A percentile compares a stretch with the other conserved stretches of the same genome.
These are phyloP conservation scores for Bruguiera gymnorhiza DNA, from an alignment of 345 rosid species.

Conservation along the genomic window DNA sequence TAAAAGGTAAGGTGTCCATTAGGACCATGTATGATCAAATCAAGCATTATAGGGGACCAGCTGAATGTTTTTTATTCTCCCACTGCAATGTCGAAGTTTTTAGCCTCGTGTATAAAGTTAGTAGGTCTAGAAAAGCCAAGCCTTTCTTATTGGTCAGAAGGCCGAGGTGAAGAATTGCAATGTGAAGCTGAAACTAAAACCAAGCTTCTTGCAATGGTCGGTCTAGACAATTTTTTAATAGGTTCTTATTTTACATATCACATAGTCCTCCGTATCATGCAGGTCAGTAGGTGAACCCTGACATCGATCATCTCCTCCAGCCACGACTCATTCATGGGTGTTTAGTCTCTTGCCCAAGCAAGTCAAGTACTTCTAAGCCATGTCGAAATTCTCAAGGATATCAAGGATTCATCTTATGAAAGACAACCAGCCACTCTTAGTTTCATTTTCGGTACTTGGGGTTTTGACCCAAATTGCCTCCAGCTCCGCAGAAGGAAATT, in stretches of 20 bases:
- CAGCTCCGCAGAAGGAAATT: too few species aligned
- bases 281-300: too few species aligned
- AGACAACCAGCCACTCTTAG: too few species aligned
- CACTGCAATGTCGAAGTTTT: neutral
- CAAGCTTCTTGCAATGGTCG: too few species aligned
- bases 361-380: neutral
- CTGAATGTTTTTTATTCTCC: neutral
- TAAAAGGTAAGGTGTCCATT: constrained; percentile 10
- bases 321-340: constrained; percentile 9
- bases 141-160: neutral
- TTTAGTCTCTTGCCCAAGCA: neutral
- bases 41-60: neutral
- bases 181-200: neutral
- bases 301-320: neutral
- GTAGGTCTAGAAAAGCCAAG: constrained; percentile 13
- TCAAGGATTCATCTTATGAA: too few species aligned
- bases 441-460: too few species aligned
- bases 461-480: too few species aligned
- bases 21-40: neutral
- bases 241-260: too few species aligned
- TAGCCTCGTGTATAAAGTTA: neutral
- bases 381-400: neutral
- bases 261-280: too few species aligned
- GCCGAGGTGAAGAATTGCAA: neutral
- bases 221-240: too few species aligned